phyloP scores from a whole-genome alignment of 2,329 filamentous ascomycete genomes.

The Venturia pyrina region DNA sequence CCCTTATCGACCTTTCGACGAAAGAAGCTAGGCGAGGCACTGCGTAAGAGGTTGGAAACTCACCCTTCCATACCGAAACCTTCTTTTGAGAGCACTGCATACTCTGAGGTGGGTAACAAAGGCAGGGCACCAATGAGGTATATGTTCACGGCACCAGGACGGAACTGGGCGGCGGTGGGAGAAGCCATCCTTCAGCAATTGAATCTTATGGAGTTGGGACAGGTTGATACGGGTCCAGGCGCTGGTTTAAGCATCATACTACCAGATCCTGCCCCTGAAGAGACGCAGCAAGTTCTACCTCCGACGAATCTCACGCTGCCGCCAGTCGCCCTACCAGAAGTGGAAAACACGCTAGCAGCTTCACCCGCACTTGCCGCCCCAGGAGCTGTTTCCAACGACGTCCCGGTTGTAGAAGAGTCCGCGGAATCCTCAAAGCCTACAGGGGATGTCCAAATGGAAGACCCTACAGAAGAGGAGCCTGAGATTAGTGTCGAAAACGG shows the following conservation, averaged over 20 bases:
- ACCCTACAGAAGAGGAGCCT: background rate
- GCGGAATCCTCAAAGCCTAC: background rate
- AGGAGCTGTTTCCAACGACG: background rate
- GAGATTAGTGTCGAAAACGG: background rate
- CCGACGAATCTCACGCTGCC: background rate
- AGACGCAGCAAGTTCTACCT: background rate
- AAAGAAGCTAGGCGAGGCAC: constrained; percentile 36
- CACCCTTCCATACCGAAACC: constrained; percentile 37
- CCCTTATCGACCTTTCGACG: constrained; percentile 39
- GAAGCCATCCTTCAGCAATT: constrained; percentile 11
- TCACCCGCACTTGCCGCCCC: background rate
- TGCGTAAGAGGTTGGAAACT: constrained; percentile 46
- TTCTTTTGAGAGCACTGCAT: constrained; percentile 20
- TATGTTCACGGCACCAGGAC: constrained; percentile 1
- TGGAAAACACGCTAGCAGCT: constrained; percentile 12
- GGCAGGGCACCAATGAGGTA: constrained; percentile 8
- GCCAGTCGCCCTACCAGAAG: constrained; percentile 16
- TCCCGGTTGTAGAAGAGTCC: background rate
- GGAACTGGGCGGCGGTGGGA: constrained; percentile 12
- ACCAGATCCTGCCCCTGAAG: constrained; percentile 22
- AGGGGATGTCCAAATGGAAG: background rate
- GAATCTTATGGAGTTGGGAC: background rate
- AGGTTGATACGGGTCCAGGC: constrained; percentile 11
- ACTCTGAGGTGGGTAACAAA: background rate
- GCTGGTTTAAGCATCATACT: constrained; percentile 8